phyloP scores from a whole-genome alignment of 2,329 filamentous ascomycete species.

The Orbilia brochopaga region DNA sequence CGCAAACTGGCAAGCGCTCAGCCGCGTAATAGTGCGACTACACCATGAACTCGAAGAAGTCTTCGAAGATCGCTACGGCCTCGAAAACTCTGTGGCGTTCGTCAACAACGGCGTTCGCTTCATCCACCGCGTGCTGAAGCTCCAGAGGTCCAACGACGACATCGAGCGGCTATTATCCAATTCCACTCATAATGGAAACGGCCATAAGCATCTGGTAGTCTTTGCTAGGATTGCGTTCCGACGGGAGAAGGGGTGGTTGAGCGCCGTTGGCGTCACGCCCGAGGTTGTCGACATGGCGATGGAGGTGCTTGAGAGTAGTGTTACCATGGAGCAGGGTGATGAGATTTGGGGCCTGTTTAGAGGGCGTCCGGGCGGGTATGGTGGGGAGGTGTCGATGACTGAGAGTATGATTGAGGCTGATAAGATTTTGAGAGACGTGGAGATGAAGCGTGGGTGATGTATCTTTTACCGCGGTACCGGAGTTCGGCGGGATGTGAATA shows the following conservation, averaged over 20 bases:
- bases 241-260: slow-evolving; percentile 26
- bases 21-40: slow-evolving; percentile 26
- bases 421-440: slow-evolving; percentile 36
- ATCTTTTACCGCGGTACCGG: too few relatives aligned
- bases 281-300: slow-evolving; percentile 45
- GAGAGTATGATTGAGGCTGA: slow-evolving; percentile 49
- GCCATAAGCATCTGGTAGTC: slow-evolving; percentile 37
- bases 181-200: slow-evolving; percentile 40
- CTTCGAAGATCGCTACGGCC: slow-evolving; percentile 26
- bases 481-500: too few relatives aligned
- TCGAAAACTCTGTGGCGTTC: slow-evolving; percentile 24
- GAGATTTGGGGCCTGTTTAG: slow-evolving; percentile 50
- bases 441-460: slow-evolving; percentile 26
- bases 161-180: slow-evolving; percentile 21
- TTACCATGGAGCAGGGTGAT: slow-evolving; percentile 45
- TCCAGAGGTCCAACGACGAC: slow-evolving; percentile 30
- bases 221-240: slow-evolving; percentile 46
- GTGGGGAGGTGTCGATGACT: slow-evolving; percentile 40
- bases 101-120: slow-evolving; percentile 39
- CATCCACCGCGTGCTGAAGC: slow-evolving; percentile 40
- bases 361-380: slow-evolving; percentile 12
- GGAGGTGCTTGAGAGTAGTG: slow-evolving; percentile 43
- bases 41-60: slow-evolving; percentile 41
- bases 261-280: slow-evolving; percentile 10
- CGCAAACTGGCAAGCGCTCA: slow-evolving; percentile 40